A percentile compares a stretch with the other conserved stretches of the same genome.
Conservation (phyloP, 148 eudicot genomes). For the Hydrangea macrophylla region DNA sequence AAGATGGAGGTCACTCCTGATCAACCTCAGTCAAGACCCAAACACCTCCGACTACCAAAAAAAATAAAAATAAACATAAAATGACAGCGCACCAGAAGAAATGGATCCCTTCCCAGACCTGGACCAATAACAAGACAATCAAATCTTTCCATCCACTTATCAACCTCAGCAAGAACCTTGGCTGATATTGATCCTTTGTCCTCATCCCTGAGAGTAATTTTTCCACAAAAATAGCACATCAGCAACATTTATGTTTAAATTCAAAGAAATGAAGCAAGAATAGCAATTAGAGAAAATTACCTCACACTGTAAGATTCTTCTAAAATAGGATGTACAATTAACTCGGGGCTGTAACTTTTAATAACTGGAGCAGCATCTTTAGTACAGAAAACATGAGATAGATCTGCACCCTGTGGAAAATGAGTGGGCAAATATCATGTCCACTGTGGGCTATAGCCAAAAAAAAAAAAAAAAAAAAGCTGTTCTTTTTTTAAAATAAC, state of each 20-base stretch:
- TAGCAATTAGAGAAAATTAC: conserved; percentile 27
- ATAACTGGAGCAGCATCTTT: conserved; percentile 96
- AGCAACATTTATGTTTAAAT: background rate
- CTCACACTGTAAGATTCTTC: conserved; percentile 91
- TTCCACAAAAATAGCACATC: conserved; percentile 1
- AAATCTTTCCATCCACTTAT: conserved; percentile 93
- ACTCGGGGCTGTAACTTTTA: conserved; percentile 90
- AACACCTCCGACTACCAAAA: too few relatives aligned
- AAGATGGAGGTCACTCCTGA: too few relatives aligned
- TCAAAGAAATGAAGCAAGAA: background rate
- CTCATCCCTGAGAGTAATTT: conserved; percentile 63
- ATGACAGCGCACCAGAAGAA: conserved; percentile 93
- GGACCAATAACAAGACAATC: conserved; percentile 98
- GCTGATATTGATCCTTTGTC: conserved; percentile 47
- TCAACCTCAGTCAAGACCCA: too few relatives aligned
- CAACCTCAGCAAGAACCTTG: conserved; percentile 69
- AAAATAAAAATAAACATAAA: too few relatives aligned
- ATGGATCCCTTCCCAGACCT: conserved; percentile 95
- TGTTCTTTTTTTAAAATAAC: too few relatives aligned
- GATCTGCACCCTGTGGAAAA: conserved; percentile 84
- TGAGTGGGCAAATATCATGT: too few relatives aligned
- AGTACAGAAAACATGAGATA: conserved; percentile 93
- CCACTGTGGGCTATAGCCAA: too few relatives aligned
- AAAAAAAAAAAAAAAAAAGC: too few relatives aligned
- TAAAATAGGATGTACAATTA: conserved; percentile 92